Conservation (phyloP, 768 basidiomycete genomes). For the Leucogyrophana mollusca region DNA sequence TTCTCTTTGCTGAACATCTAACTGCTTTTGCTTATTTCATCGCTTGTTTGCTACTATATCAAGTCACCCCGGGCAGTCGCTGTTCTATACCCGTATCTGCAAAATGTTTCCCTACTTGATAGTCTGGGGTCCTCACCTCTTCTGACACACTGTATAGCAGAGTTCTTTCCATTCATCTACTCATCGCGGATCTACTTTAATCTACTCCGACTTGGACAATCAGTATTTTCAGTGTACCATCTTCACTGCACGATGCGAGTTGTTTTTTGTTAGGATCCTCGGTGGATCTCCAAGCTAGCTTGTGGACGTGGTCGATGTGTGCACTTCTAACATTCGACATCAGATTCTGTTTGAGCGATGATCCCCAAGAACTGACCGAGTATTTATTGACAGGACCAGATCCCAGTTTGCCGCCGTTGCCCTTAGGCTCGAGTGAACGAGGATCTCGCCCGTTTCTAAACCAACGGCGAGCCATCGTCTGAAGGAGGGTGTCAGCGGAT, state of each 20-base stretch:
- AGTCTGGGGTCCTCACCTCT: conserved; percentile 42
- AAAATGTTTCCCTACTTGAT: conserved; percentile 66
- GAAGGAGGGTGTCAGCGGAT: not conserved
- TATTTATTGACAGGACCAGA: conserved; percentile 42
- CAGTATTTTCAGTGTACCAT: conserved; percentile 84
- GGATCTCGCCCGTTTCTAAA: conserved; percentile 76
- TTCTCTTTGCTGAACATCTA: conserved; percentile 33
- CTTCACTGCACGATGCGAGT: conserved; percentile 89
- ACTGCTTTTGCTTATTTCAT: conserved; percentile 36
- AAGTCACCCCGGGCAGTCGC: conserved; percentile 43
- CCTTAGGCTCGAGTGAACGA: conserved; percentile 49
- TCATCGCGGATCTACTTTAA: conserved; percentile 35
- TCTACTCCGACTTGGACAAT: conserved; percentile 52
- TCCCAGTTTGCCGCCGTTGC: conserved; percentile 43
- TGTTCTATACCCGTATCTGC: conserved; percentile 73
- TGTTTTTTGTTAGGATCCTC: conserved; percentile 33
- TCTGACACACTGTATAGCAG: conserved; percentile 72
- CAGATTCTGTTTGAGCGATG: conserved; percentile 4
- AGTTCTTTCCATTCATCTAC: conserved; percentile 18
- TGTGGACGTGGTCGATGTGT: conserved; percentile 79
- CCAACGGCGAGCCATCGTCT: conserved; percentile 76
- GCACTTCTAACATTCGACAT: conserved; percentile 47
- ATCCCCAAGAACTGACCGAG: conserved; percentile 41
- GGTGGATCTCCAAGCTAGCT: conserved; percentile 74
- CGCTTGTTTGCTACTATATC: conserved; percentile 51